Evolutionary conservation across 495 filamentous ascomycete species (phyloP).

Genomic region (Aspergillus conjunctus): DNA sequence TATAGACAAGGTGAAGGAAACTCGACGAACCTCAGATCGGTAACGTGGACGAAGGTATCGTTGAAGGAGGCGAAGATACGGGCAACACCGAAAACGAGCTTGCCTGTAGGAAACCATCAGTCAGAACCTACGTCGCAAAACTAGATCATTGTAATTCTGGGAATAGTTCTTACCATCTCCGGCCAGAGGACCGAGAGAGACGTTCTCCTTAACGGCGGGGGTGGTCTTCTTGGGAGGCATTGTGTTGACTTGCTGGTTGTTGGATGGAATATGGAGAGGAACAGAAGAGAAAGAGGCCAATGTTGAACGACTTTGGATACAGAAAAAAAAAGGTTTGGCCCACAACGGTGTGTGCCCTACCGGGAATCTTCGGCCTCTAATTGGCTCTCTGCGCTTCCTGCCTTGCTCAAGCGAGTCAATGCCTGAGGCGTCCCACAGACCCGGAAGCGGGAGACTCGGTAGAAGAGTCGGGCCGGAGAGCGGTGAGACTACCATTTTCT

Average conservation of each 20-base stretch:
- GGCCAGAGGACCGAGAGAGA: conserved; percentile 94
- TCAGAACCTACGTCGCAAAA: conserved; percentile 20
- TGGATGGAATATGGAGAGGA: conserved; percentile 48
- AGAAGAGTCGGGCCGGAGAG: conserved; percentile 38
- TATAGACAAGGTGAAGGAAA: conserved; percentile 7
- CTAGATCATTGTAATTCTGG: background rate
- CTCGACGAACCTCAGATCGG: conserved; percentile 88
- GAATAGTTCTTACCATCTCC: conserved; percentile 67
- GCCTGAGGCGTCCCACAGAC: too few species aligned
- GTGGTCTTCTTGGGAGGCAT: conserved; percentile 86
- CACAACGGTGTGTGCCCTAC: conserved; percentile 50
- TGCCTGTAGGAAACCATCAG: conserved; percentile 52
- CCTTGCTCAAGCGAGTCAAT: conserved; percentile 37
- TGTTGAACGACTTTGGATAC: conserved; percentile 22
- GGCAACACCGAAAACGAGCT: conserved; percentile 98
- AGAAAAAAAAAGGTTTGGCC: conserved; percentile 28
- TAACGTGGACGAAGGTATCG: conserved; percentile 98
- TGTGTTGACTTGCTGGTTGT: conserved; percentile 48
- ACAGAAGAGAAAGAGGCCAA: conserved; percentile 30
- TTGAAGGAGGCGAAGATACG: conserved; percentile 99
- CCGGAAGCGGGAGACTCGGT: background rate
- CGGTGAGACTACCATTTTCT: conserved; percentile 26
- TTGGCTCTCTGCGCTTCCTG: conserved; percentile 27
- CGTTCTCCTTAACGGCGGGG: conserved; percentile 85
- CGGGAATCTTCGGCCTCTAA: conserved; percentile 23